Evolutionary conservation across 2,329 filamentous ascomycete species (phyloP).

Genomic region (Ceratocystiopsis sp.): DNA sequence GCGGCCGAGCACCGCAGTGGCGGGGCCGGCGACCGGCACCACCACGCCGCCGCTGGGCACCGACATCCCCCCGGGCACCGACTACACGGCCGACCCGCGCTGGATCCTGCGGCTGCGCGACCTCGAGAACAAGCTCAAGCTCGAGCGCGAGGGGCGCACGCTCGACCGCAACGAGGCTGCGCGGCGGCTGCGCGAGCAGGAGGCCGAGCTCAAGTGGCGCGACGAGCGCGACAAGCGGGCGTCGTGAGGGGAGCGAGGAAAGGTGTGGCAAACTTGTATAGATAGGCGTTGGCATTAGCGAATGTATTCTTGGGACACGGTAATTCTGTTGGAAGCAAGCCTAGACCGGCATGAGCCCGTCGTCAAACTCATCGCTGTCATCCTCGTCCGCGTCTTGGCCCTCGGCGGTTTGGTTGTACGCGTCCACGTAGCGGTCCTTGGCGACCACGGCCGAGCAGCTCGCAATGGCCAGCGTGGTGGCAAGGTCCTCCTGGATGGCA

Average conservation of each 20-base stretch:
- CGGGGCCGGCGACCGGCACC: too few relatives aligned
- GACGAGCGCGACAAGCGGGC: constrained; percentile 5
- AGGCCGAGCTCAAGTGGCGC: constrained; percentile 11
- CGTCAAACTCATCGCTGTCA: too few relatives aligned
- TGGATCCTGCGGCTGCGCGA: constrained; percentile 80
- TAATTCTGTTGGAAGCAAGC: too few relatives aligned
- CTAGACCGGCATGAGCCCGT: too few relatives aligned
- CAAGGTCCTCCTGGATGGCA: too few relatives aligned
- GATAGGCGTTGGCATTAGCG: too few relatives aligned
- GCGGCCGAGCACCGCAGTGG: background rate
- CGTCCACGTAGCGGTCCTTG: background rate
- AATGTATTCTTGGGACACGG: too few relatives aligned
- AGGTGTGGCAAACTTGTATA: too few relatives aligned
- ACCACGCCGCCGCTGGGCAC: too few relatives aligned
- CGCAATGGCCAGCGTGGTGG: too few relatives aligned
- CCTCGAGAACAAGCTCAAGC: constrained; percentile 73
- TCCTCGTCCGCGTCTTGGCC: constrained; percentile 35
- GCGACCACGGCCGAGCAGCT: too few relatives aligned
- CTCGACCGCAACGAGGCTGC: constrained; percentile 72
- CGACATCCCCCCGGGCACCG: background rate
- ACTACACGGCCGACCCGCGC: constrained; percentile 38
- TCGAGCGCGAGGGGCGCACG: constrained; percentile 71
- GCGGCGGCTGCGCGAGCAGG: constrained; percentile 53
- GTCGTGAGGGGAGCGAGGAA: too few relatives aligned
- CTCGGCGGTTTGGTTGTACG: background rate